Conservation (phyloP, 1,139 yeast species). For the Hansenula anomala region DNA sequence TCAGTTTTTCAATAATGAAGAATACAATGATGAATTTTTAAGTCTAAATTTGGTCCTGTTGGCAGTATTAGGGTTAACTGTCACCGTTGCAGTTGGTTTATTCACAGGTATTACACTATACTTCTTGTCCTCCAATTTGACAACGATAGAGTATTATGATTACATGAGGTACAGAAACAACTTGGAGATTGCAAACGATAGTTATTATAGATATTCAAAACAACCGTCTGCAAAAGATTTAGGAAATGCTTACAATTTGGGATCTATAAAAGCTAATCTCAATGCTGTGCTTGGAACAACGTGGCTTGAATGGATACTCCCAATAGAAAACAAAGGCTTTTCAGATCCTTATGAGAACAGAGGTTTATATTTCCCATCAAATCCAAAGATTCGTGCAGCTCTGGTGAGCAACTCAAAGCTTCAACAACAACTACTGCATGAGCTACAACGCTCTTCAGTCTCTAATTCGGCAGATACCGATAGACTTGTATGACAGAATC, state of each 20-base stretch:
- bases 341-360: conserved; percentile 30
- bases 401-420: conserved; percentile 39
- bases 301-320: conserved; percentile 68
- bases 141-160: conserved; percentile 82
- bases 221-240: conserved; percentile 34
- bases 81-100: conserved; percentile 53
- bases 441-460: conserved; percentile 24
- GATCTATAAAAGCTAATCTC: conserved; percentile 54
- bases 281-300: conserved; percentile 63
- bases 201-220: conserved; percentile 31
- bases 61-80: conserved; percentile 55
- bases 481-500: not conserved
- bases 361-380: conserved; percentile 49
- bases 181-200: conserved; percentile 36
- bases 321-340: conserved; percentile 33
- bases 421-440: conserved; percentile 45
- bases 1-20: conserved; percentile 43
- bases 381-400: conserved; percentile 37
- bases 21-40: conserved; percentile 36
- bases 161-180: conserved; percentile 45
- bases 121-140: conserved; percentile 55
- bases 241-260: conserved; percentile 76
- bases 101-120: conserved; percentile 61
- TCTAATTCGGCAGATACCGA: not conserved
- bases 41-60: conserved; percentile 58